These are phyloP conservation scores for Globisporangium recalcitrans DNA, from an alignment of 352 stramenopile species.

Conservation along the genomic window DNA sequence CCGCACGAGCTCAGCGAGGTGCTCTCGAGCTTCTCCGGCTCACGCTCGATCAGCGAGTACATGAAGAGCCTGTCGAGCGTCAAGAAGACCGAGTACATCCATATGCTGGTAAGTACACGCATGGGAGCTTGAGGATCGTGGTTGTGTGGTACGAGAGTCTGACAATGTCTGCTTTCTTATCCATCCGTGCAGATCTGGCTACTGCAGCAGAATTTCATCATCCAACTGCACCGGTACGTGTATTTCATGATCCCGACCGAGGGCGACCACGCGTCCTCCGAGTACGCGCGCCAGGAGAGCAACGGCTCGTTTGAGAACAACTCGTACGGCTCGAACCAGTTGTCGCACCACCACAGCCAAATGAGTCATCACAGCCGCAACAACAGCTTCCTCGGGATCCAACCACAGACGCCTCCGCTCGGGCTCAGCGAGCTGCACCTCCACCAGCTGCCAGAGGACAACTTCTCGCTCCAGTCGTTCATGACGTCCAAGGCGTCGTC, in stretches of 20 bases:
- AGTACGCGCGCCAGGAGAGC: slow-evolving; percentile 13
- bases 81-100: slow-evolving; percentile 83
- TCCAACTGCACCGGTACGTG: slow-evolving; percentile 82
- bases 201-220: slow-evolving; percentile 77
- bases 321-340: slow-evolving; percentile 17
- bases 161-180: neutral
- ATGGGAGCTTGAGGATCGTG: neutral
- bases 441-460: slow-evolving; percentile 4
- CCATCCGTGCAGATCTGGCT: slow-evolving; percentile 61
- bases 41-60: slow-evolving; percentile 66
- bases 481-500: neutral
- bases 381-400: slow-evolving; percentile 6
- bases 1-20: slow-evolving; percentile 69
- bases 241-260: slow-evolving; percentile 84
- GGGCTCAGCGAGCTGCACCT: neutral
- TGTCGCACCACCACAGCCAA: slow-evolving; percentile 19
- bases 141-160: neutral
- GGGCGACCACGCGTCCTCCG: slow-evolving; percentile 32
- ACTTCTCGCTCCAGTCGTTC: slow-evolving; percentile 11
- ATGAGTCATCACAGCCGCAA: slow-evolving; percentile 10
- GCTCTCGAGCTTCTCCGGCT: slow-evolving; percentile 65
- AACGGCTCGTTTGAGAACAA: slow-evolving; percentile 30
- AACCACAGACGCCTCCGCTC: neutral
- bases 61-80: slow-evolving; percentile 62
- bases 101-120: slow-evolving; percentile 57